These are phyloP conservation scores for Candida nonsorbophila DNA, from an alignment of 805 yeast genomes.

Conservation along the genomic window DNA sequence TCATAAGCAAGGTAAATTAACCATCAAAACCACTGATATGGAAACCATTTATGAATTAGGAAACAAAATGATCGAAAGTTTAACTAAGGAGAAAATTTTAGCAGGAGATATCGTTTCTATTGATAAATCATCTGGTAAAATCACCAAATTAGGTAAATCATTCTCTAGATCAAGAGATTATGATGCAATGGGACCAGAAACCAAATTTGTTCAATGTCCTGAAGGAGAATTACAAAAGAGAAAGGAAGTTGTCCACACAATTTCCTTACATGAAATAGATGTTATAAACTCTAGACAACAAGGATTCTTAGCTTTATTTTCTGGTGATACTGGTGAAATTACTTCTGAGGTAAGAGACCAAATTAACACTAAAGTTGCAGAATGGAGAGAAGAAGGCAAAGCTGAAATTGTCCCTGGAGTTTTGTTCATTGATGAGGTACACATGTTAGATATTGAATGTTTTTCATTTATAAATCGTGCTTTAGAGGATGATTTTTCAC, in stretches of 20 bases:
- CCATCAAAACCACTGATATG: slow-evolving; percentile 97
- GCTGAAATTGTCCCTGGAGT: slow-evolving; percentile 98
- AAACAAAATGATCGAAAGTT: slow-evolving; percentile 87
- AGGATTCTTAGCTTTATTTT: slow-evolving; percentile 91
- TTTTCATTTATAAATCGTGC: slow-evolving; percentile 95
- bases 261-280: slow-evolving; percentile 96
- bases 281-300: slow-evolving; percentile 96
- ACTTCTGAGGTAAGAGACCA: slow-evolving; percentile 93
- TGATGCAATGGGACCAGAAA: slow-evolving; percentile 98
- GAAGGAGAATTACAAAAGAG: slow-evolving; percentile 97
- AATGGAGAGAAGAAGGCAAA: slow-evolving; percentile 98
- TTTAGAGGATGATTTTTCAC: slow-evolving; percentile 92
- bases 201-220: slow-evolving; percentile 96
- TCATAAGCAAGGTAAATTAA: slow-evolving; percentile 95
- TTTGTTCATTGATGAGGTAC: slow-evolving; percentile 94
- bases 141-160: slow-evolving; percentile 91
- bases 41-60: slow-evolving; percentile 97
- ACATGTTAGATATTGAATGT: slow-evolving; percentile 96
- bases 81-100: slow-evolving; percentile 89
- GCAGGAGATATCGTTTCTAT: slow-evolving; percentile 97
- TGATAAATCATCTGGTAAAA: slow-evolving; percentile 92
- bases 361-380: slow-evolving; percentile 93
- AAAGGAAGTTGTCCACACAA: slow-evolving; percentile 94
- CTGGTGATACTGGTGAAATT: slow-evolving; percentile 97
- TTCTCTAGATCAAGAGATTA: slow-evolving; percentile 95